A percentile compares a stretch with the other conserved stretches of the same genome.
phyloP scores from a whole-genome alignment of 805 yeast species.

The Candida awuae region DNA sequence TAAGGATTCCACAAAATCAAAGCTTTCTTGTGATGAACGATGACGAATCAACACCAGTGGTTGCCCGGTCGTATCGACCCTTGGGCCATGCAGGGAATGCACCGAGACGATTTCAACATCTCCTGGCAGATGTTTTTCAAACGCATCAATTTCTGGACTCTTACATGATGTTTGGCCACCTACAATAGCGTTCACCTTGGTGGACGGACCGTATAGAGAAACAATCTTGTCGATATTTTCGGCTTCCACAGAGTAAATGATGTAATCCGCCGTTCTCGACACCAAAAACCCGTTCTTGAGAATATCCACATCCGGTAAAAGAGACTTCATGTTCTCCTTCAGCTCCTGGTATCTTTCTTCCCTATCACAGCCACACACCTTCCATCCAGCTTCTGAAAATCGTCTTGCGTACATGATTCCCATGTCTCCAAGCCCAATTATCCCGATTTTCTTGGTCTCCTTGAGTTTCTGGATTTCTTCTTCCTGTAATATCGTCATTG shows the following conservation, averaged over 20 bases:
- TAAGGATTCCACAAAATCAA: slow-evolving; percentile 53
- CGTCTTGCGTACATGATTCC: slow-evolving; percentile 78
- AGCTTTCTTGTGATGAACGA: slow-evolving; percentile 47
- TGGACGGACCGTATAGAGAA: slow-evolving; percentile 70
- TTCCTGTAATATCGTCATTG: slow-evolving; percentile 15
- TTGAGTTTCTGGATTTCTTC: slow-evolving; percentile 16
- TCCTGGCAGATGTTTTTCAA: slow-evolving; percentile 63
- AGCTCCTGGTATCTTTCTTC: slow-evolving; percentile 52
- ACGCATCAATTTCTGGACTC: slow-evolving; percentile 79
- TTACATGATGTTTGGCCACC: slow-evolving; percentile 99
- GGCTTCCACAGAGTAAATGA: slow-evolving; percentile 90
- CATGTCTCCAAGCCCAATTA: slow-evolving; percentile 97
- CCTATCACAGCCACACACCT: slow-evolving; percentile 79
- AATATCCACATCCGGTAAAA: slow-evolving; percentile 38
- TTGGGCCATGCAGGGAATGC: slow-evolving; percentile 94
- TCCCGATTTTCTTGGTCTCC: slow-evolving; percentile 57
- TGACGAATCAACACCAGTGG: slow-evolving; percentile 84
- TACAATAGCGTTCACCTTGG: slow-evolving; percentile 81
- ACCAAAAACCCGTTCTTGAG: slow-evolving; percentile 78
- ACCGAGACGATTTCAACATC: slow-evolving; percentile 81
- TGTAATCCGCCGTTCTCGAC: slow-evolving; percentile 71
- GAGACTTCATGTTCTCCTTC: slow-evolving; percentile 18
- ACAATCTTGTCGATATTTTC: slow-evolving; percentile 72
- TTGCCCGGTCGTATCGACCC: slow-evolving; percentile 81
- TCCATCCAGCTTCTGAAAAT: slow-evolving; percentile 80